A percentile compares a stretch with the other conserved stretches of the same genome.
These are phyloP conservation scores for Fraxinus greggii DNA, from an alignment of 305 asterid genomes.

Conservation along the genomic window DNA sequence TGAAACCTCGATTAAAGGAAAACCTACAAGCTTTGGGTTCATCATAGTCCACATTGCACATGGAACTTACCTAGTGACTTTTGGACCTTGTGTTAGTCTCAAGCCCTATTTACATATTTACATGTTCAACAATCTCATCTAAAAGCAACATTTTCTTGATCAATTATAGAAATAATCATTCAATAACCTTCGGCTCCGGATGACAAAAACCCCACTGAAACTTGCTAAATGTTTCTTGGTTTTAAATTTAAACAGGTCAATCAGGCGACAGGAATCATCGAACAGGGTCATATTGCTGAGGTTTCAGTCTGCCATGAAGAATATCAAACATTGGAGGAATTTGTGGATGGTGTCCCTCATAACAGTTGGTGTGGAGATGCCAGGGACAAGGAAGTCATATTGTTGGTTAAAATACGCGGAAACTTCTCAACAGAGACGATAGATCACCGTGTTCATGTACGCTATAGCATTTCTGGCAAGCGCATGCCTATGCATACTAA, in stretches of 20 bases:
- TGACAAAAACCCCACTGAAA: neutral
- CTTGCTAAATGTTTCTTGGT: neutral
- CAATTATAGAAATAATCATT: neutral
- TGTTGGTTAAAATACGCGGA: constrained; percentile 53
- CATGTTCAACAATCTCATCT: too few species aligned
- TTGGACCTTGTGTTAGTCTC: too few species aligned
- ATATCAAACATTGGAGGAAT: constrained; percentile 73
- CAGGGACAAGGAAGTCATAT: constrained; percentile 80
- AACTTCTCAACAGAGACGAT: constrained; percentile 55
- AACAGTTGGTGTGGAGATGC: constrained; percentile 90
- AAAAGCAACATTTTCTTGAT: too few species aligned
- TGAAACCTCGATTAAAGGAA: neutral
- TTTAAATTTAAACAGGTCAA: constrained; percentile 50
- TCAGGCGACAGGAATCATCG: constrained; percentile 70
- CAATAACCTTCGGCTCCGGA: neutral
- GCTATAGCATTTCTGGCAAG: constrained; percentile 68
- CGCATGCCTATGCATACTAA: constrained; percentile 43
- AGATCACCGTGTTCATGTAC: constrained; percentile 72
- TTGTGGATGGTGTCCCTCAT: constrained; percentile 73
- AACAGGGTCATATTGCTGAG: constrained; percentile 64
- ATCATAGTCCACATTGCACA: neutral
- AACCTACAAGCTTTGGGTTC: neutral
- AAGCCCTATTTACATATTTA: too few species aligned
- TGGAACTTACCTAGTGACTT: too few species aligned
- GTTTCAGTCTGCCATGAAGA: constrained; percentile 69